Evolutionary conservation across 169 alveolate genomes (phyloP), one percentile per base, ranked within the genome.

Genomic region (Sarcocystis neurona): DNA sequence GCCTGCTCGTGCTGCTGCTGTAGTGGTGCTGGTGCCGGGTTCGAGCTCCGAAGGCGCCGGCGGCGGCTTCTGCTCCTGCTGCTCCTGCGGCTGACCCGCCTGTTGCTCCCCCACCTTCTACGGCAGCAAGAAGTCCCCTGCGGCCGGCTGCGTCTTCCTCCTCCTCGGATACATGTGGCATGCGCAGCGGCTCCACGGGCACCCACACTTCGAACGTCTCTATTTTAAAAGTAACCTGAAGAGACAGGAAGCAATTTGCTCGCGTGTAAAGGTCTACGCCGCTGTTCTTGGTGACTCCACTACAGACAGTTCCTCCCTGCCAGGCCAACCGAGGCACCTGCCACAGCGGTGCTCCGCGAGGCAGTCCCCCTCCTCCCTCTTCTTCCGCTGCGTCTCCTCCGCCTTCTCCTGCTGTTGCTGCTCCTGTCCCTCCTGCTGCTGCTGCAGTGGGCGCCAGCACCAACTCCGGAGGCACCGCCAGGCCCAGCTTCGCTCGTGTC

Each of bases 101-200:
- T 47, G 46, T 27, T 6, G 53, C 79, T 6, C 75, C 12, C 4
- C 27, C 75, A 30, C 48, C 47, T 39, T 23, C 27, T 12, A 15
- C 77, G 30, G 39, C 79, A 5, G 27, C n/a, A 2, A 5, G 6
- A 30, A 39, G 46, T 30, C 6, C 79, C 30, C 48, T n/a, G 8
- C 56, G 6, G 0, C 15, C 84, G 8, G 34, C 48, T 0, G 80
- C 32, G 46, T 23, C 68, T 10, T 4, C 72, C 5, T 43, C 88
- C 1, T 12, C 39, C 10, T 5, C 75, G 27, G 46, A 41, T 2
- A 27, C 58, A 2, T 3, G 46, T 20, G 91, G 91, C 91, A 87
- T 87, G 5, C 91, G 75, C 32, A 87, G 79, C 18, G 91, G 91
- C 68, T 87, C 91, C 43, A 79, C 78, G 15, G 91, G 91, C 0